Conservation (phyloP, 2,329 filamentous ascomycete genomes). For the Cladosporium cucumerinum region DNA sequence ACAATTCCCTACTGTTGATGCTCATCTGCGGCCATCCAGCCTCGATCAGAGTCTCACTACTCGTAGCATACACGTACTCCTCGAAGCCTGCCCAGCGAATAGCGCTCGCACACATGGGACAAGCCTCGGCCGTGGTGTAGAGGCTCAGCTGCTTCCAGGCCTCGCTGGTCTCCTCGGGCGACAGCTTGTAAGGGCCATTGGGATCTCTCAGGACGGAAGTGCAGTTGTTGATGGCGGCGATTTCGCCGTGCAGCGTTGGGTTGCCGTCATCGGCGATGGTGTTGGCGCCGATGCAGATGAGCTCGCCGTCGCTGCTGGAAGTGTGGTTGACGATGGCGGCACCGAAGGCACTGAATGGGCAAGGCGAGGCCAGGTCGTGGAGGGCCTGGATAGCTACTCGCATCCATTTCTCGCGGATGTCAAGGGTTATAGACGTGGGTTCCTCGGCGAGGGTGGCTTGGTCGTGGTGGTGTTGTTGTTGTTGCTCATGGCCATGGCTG, state of each 20-base stretch:
- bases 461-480: not conserved
- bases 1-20: constrained; percentile 47
- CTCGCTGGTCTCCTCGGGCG: constrained; percentile 38
- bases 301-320: constrained; percentile 39
- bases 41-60: constrained; percentile 45
- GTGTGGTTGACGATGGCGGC: constrained; percentile 57
- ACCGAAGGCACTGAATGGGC: constrained; percentile 54
- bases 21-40: constrained; percentile 53
- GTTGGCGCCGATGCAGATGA: constrained; percentile 53
- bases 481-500: not conserved
- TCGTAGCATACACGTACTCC: constrained; percentile 55
- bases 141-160: constrained; percentile 50
- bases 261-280: constrained; percentile 45
- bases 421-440: constrained; percentile 32
- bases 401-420: constrained; percentile 52
- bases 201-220: constrained; percentile 48
- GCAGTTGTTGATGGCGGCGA: constrained; percentile 55
- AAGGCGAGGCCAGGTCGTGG: constrained; percentile 43
- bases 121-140: constrained; percentile 58
- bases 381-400: constrained; percentile 48
- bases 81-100: constrained; percentile 56
- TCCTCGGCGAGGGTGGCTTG: not conserved
- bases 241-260: constrained; percentile 55
- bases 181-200: constrained; percentile 44
- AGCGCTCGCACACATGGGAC: constrained; percentile 57